These are phyloP conservation scores for Prunus persica DNA, from an alignment of 306 rosid genomes.

Conservation along the genomic window Prunus_persica_NCBIv2 NC_034009.1:9906001-9906500, in stretches of 20 bases:
- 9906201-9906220: constrained; percentile 44
- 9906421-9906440: background rate
- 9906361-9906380: background rate
- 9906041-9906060: background rate
- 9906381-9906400: background rate
- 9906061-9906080: constrained; percentile 30
- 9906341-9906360: background rate
- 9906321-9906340: background rate
- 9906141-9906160: constrained; percentile 26
- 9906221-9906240: constrained; percentile 1
- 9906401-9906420: background rate
- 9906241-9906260: constrained; percentile 41
- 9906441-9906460: background rate
- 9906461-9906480: constrained; percentile 8
- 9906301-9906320: background rate
- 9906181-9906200: constrained; percentile 33
- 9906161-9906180: constrained; percentile 62
- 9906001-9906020: background rate
- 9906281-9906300: background rate
- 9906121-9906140: constrained; percentile 43
- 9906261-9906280: constrained; percentile 26
- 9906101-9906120: constrained; percentile 35
- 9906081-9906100: constrained; percentile 18
- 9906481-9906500: constrained; percentile 1
- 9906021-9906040: background rate